Percentiles rank a stretch among this genome's conserved stretches.
These are phyloP conservation scores for Fagopyrum homotropicum DNA, from an alignment of 148 eudicot species.

Conservation along the genomic window DNA sequence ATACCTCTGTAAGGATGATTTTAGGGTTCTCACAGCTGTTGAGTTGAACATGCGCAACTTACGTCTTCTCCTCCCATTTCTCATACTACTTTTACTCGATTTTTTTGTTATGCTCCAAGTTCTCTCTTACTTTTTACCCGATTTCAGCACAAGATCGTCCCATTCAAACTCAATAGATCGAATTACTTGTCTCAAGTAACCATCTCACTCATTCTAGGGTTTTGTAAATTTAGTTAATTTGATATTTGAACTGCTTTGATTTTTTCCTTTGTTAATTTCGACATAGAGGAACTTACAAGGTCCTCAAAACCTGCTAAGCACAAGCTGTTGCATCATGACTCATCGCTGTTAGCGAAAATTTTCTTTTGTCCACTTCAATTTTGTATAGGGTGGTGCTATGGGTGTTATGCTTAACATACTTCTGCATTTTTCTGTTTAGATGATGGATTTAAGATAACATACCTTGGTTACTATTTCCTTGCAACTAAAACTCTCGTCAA, in stretches of 20 bases:
- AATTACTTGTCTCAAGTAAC: slow-evolving; percentile 81
- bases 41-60: slow-evolving; percentile 98
- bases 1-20: slow-evolving; percentile 87
- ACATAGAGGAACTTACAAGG: slow-evolving; percentile 96
- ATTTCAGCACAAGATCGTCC: slow-evolving; percentile 88
- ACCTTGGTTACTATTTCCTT: slow-evolving; percentile 96
- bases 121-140: background rate
- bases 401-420: background rate
- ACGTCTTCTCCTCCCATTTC: slow-evolving; percentile 3
- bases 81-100: background rate
- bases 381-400: background rate
- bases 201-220: background rate
- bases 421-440: slow-evolving; percentile 26
- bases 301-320: slow-evolving; percentile 92
- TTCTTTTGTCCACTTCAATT: background rate
- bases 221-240: background rate
- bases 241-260: background rate
- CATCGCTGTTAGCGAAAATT: slow-evolving; percentile 53
- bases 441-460: slow-evolving; percentile 89
- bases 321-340: slow-evolving; percentile 87
- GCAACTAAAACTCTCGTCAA: slow-evolving; percentile 85
- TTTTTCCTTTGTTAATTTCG: slow-evolving; percentile 22
- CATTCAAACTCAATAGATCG: slow-evolving; percentile 68
- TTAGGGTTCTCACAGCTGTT: slow-evolving; percentile 89
- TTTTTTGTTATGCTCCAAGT: background rate